Evolutionary conservation across 78 protist species (phyloP).

Genomic region (Protostelium mycophagum): DNA sequence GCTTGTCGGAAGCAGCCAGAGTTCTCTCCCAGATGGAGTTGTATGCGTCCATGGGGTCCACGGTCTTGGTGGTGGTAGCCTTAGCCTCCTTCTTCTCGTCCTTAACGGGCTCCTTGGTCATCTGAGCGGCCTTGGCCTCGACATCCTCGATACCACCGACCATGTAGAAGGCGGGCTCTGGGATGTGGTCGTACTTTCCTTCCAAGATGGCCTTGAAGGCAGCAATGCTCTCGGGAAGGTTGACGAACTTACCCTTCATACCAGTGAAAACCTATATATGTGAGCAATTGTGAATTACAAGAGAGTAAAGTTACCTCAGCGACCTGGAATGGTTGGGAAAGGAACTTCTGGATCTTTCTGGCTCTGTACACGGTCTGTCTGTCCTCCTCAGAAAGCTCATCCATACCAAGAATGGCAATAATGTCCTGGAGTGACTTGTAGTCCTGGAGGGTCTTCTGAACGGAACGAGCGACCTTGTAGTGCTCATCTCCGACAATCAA

Average conservation of each 20-base stretch:
- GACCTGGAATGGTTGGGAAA: slow-evolving; percentile 98
- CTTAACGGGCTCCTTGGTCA: slow-evolving; percentile 49
- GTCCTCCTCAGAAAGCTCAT: slow-evolving; percentile 97
- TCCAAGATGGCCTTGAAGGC: slow-evolving; percentile 82
- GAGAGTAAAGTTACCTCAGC: slow-evolving; percentile 78
- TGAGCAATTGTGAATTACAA: neutral
- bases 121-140: slow-evolving; percentile 74
- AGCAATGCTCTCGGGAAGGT: slow-evolving; percentile 78
- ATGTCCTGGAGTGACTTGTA: slow-evolving; percentile 98
- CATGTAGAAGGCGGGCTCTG: slow-evolving; percentile 98
- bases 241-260: slow-evolving; percentile 87
- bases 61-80: slow-evolving; percentile 4
- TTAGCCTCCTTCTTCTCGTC: slow-evolving; percentile 14
- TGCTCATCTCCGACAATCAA: slow-evolving; percentile 89
- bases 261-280: slow-evolving; percentile 86
- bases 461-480: slow-evolving; percentile 87
- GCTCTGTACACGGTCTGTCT: slow-evolving; percentile 95
- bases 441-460: slow-evolving; percentile 91
- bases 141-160: slow-evolving; percentile 88
- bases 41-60: slow-evolving; percentile 6
- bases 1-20: neutral
- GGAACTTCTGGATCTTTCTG: slow-evolving; percentile 95
- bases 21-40: too few species aligned
- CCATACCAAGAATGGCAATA: slow-evolving; percentile 99
- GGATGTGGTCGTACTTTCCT: slow-evolving; percentile 92